phyloP scores from a whole-genome alignment of 176 grass and related monocot species.

The Poa annua region DNA sequence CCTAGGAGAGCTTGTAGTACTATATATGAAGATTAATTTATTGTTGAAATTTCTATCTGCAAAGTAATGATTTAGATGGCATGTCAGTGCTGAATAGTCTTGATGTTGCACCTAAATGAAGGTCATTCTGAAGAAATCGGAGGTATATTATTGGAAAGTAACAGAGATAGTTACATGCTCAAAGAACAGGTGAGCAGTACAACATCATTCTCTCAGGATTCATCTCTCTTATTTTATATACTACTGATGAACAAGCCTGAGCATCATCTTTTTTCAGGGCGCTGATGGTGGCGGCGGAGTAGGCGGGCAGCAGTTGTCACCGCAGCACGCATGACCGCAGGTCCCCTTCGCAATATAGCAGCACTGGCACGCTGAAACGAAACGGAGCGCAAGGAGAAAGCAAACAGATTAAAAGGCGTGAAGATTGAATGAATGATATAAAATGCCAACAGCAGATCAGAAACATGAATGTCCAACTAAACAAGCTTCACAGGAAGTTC shows the following conservation, averaged over 20 bases:
- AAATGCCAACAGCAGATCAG: constrained; percentile 12
- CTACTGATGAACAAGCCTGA: background rate
- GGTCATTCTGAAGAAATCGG: background rate
- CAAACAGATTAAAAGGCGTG: background rate
- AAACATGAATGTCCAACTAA: constrained; percentile 7
- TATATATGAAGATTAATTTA: constrained; percentile 38
- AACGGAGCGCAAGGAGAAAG: constrained; percentile 14
- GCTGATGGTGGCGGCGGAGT: background rate
- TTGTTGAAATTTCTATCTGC: background rate
- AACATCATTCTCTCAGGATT: background rate
- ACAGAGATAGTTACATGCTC: constrained; percentile 1
- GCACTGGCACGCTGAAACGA: constrained; percentile 57
- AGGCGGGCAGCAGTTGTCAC: constrained; percentile 54
- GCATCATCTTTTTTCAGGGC: background rate
- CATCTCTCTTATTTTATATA: constrained; percentile 16
- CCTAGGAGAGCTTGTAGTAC: background rate
- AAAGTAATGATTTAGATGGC: background rate
- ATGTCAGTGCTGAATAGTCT: background rate
- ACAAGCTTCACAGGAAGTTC: background rate
- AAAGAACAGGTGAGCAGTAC: background rate
- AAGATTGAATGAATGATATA: constrained; percentile 21
- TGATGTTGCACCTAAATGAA: constrained; percentile 11
- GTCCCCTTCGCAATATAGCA: constrained; percentile 58
- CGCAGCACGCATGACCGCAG: constrained; percentile 62
- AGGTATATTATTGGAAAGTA: constrained; percentile 23